Conservation (phyloP, 768 basidiomycete species). For the Macrocybe gigantea region DNA sequence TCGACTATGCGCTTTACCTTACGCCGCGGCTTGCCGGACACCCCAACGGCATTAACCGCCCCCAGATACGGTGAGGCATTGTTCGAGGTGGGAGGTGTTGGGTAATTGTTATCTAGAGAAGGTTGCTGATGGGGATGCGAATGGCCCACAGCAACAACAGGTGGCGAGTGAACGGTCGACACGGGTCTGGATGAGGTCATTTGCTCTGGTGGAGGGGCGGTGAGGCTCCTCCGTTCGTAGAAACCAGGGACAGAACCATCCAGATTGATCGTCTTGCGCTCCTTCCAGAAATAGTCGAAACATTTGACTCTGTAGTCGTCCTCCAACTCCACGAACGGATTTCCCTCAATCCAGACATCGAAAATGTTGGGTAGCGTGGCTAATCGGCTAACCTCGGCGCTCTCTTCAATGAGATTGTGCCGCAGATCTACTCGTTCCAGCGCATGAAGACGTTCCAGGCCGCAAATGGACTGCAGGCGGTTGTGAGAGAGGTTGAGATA, state of each 20-base stretch:
- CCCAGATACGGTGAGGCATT: slow-evolving; percentile 39
- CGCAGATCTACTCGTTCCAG: slow-evolving; percentile 85
- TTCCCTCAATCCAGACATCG: slow-evolving; percentile 82
- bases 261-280: slow-evolving; percentile 71
- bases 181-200: slow-evolving; percentile 43
- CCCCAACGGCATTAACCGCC: slow-evolving; percentile 27
- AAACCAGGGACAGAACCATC: slow-evolving; percentile 70
- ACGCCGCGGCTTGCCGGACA: slow-evolving; percentile 42
- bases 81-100: slow-evolving; percentile 34
- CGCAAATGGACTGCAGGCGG: slow-evolving; percentile 91
- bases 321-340: slow-evolving; percentile 71
- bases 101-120: slow-evolving; percentile 14
- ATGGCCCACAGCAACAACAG: slow-evolving; percentile 52
- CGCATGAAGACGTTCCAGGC: slow-evolving; percentile 82
- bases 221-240: slow-evolving; percentile 62
- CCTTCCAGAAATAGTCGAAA: slow-evolving; percentile 80
- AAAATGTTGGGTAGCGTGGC: slow-evolving; percentile 72
- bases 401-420: slow-evolving; percentile 73
- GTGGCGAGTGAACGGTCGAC: slow-evolving; percentile 51
- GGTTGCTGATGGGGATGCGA: slow-evolving; percentile 15
- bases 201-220: slow-evolving; percentile 42
- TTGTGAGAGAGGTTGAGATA: slow-evolving; percentile 80
- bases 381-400: slow-evolving; percentile 79
- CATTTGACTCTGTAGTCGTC: slow-evolving; percentile 72
- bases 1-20: slow-evolving; percentile 77